Conservation (phyloP, 1,284 basidiomycete genomes). For the Trametes pubescens region DNA sequence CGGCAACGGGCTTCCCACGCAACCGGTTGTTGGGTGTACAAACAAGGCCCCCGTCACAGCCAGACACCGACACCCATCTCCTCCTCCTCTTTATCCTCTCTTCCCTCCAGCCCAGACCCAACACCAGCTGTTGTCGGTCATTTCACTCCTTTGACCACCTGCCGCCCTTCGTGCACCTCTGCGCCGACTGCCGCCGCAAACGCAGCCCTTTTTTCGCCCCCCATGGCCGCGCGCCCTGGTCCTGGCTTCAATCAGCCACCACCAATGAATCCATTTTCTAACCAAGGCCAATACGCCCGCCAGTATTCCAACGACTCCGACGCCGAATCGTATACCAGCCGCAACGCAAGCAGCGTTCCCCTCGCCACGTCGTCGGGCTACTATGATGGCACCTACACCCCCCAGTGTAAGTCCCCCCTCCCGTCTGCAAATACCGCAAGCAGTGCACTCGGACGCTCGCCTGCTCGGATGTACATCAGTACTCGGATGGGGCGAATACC, state of each 20-base stretch:
- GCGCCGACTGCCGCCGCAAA: conserved; percentile 18
- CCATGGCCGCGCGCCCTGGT: conserved; percentile 49
- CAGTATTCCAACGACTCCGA: conserved; percentile 56
- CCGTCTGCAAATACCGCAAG: conserved; percentile 11
- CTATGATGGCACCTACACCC: conserved; percentile 52
- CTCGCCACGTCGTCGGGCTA: conserved; percentile 58
- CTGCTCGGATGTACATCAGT: conserved; percentile 24
- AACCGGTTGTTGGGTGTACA: conserved; percentile 31
- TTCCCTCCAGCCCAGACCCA: conserved; percentile 30
- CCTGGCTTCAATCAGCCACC: conserved; percentile 49
- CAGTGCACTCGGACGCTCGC: conserved; percentile 7
- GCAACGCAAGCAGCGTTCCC: conserved; percentile 64
- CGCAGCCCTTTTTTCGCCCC: conserved; percentile 28
- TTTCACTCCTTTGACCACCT: conserved; percentile 31
- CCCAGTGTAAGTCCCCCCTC: conserved; percentile 39
- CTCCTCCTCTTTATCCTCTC: conserved; percentile 18
- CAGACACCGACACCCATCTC: conserved; percentile 9
- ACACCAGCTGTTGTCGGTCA: conserved; percentile 35
- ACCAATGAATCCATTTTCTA: conserved; percentile 46
- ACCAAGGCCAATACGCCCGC: conserved; percentile 39
- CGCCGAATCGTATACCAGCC: conserved; percentile 59
- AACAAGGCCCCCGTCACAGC: conserved; percentile 25
- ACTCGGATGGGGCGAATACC: conserved; percentile 13
- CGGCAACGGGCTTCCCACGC: conserved; percentile 34
- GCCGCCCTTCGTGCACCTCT: conserved; percentile 15